Evolutionary conservation across 257 asterid genomes (phyloP), one percentile per base, ranked within the genome.

Genomic region (Asclepias syriaca): DNA sequence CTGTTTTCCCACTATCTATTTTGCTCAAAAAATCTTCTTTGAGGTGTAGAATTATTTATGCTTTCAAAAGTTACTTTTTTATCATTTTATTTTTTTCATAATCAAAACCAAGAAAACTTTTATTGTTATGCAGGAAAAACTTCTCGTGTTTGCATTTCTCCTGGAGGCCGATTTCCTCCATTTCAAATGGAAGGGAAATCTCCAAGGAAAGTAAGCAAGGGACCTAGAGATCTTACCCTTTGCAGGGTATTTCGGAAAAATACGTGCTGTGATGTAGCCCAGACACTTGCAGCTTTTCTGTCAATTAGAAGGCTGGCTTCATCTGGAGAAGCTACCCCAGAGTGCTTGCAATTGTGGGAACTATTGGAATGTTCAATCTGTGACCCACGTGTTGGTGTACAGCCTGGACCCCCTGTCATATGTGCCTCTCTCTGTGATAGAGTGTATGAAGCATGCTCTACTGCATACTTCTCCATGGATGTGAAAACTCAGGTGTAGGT

Each of bases 271-370:
- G 99, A 95, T 83, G 85, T 85, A 64, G 75, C 86, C 61, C 98
- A 95, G 80, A 92, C 97, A 0, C 97, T 86, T 82, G 95, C 96
- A 74, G 96, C 96, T 79, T 84, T 95, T 53, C 63, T 90, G 75
- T 72, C 98, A 76, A 79, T 95, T 68, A 86, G 99, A 85, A 89
- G 81, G 82, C 86, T 95, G 77, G 94, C 96, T 79, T 85, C 97
- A 50, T 81, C 89, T n/a, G 99, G 99, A 67, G 97, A 95, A 84
- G 99, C 96, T 68, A 90, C 83, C 81, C 89, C 84, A 85, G 98
- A 95, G 70, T 95, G 99, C 85, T 82, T 92, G 88, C 96, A 87
- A 48, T 75, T 95, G 78, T 95, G 99, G 99, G 98, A 95, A 80
- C 74, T 85, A 65, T 78, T 95, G 83, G 99, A 95, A 79, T 95